A percentile compares a stretch with the other conserved stretches of the same genome.
Conservation (phyloP, 306 rosid genomes). For the Lotus japonicus region DNA sequence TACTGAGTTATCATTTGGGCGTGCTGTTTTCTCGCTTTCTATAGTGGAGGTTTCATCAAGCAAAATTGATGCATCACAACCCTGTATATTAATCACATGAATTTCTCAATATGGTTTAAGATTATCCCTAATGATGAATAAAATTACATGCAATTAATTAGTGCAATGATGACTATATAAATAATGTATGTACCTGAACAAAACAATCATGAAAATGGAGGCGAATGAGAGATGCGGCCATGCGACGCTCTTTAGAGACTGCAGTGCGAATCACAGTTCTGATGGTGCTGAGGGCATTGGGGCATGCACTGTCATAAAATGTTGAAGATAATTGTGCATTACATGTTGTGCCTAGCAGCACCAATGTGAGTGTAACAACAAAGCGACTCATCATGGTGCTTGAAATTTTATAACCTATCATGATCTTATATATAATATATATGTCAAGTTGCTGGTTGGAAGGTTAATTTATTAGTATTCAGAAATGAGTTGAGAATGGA, state of each 20-base stretch:
- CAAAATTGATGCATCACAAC: conserved; percentile 57
- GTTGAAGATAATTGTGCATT: conserved; percentile 45
- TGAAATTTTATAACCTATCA: background rate
- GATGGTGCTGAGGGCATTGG: conserved; percentile 45
- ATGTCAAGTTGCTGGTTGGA: too few relatives aligned
- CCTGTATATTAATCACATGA: too few relatives aligned
- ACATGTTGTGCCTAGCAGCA: conserved; percentile 17
- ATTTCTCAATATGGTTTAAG: too few relatives aligned
- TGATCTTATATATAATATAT: too few relatives aligned
- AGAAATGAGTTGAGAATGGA: background rate
- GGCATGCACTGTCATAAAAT: conserved; percentile 48
- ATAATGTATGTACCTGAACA: too few relatives aligned
- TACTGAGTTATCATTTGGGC: conserved; percentile 16
- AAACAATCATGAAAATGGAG: conserved; percentile 40
- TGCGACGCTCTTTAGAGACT: conserved; percentile 35
- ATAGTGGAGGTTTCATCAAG: conserved; percentile 6
- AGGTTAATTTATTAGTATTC: background rate
- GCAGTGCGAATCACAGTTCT: conserved; percentile 28
- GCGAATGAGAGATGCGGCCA: conserved; percentile 39
- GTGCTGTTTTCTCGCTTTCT: conserved; percentile 36
- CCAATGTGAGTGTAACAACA: background rate
- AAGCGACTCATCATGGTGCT: background rate
- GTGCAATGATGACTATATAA: too few relatives aligned
- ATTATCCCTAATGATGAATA: too few relatives aligned
- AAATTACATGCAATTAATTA: too few relatives aligned